Percentiles rank a stretch among this genome's conserved stretches.
Evolutionary conservation across 2,329 filamentous ascomycete species (phyloP).

Genomic region (Rutstroemia sp.): DNA sequence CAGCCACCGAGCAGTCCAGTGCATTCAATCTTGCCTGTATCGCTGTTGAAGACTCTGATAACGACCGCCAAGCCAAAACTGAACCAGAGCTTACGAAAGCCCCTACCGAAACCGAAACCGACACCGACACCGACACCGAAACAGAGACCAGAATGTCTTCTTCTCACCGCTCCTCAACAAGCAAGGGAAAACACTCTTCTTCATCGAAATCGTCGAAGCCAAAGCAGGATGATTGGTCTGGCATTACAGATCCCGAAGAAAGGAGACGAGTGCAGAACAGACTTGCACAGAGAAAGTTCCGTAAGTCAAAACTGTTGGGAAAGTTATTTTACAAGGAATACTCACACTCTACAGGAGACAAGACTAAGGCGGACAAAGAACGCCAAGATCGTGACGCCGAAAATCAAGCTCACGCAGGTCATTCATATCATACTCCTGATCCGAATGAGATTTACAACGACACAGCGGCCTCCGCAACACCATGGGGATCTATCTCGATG

Average conservation of each 20-base stretch:
- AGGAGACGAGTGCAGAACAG: conserved; percentile 69
- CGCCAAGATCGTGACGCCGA: conserved; percentile 53
- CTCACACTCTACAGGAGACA: conserved; percentile 49
- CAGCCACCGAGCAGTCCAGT: conserved; percentile 10
- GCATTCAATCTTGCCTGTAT: conserved; percentile 17
- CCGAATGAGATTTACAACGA: conserved; percentile 46
- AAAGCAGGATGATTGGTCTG: conserved; percentile 57
- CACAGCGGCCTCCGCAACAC: conserved; percentile 55
- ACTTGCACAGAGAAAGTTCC: conserved; percentile 68
- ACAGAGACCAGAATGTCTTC: conserved; percentile 28
- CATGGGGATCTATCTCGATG: conserved; percentile 65
- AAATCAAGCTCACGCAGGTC: conserved; percentile 56
- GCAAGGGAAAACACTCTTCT: conserved; percentile 18
- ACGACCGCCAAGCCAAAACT: conserved; percentile 10
- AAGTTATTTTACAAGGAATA: not conserved
- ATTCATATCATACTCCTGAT: conserved; percentile 55
- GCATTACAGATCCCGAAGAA: conserved; percentile 62
- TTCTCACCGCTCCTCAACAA: conserved; percentile 23
- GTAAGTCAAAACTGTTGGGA: conserved; percentile 42
- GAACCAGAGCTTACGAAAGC: conserved; percentile 13
- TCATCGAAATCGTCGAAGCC: conserved; percentile 33
- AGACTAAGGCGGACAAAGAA: conserved; percentile 60
- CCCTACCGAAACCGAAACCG: conserved; percentile 14
- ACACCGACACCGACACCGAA: conserved; percentile 18
- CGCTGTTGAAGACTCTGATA: conserved; percentile 22